Evolutionary conservation across 2,329 filamentous ascomycete species (phyloP).

Genomic region (Claviceps spartinae): DNA sequence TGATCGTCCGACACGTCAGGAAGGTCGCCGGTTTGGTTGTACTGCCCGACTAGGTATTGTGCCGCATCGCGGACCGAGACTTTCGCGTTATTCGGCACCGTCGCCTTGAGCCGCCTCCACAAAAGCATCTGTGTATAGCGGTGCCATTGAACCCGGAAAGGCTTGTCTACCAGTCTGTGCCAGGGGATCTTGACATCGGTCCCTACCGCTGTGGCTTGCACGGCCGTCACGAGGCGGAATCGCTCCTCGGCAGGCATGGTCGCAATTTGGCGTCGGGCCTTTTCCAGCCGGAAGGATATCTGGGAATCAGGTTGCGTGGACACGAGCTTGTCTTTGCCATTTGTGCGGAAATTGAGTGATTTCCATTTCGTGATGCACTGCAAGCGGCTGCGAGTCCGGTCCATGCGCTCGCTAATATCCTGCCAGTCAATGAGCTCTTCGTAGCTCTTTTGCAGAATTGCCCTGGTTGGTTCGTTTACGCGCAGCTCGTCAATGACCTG

Average conservation of each 20-base stretch:
- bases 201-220: conserved; percentile 26
- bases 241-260: conserved; percentile 32
- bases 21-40: conserved; percentile 19
- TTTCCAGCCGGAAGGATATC: conserved; percentile 29
- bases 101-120: conserved; percentile 25
- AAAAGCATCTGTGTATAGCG: conserved; percentile 23
- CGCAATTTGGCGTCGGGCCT: conserved; percentile 27
- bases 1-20: conserved; percentile 19
- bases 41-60: conserved; percentile 20
- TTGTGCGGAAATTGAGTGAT: conserved; percentile 23
- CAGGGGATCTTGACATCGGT: conserved; percentile 37
- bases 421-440: conserved; percentile 52
- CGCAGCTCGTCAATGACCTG: conserved; percentile 29
- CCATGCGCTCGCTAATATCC: conserved; percentile 48
- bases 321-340: conserved; percentile 19
- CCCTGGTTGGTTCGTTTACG: conserved; percentile 17
- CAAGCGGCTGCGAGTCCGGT: conserved; percentile 45
- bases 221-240: conserved; percentile 27
- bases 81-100: conserved; percentile 17
- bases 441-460: conserved; percentile 26
- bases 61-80: conserved; percentile 22
- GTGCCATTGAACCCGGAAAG: conserved; percentile 26
- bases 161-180: conserved; percentile 28
- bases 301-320: conserved; percentile 19
- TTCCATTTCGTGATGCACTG: conserved; percentile 60